phyloP scores from a whole-genome alignment of 306 rosid genomes.

The Gleditsia sinensis region DNA sequence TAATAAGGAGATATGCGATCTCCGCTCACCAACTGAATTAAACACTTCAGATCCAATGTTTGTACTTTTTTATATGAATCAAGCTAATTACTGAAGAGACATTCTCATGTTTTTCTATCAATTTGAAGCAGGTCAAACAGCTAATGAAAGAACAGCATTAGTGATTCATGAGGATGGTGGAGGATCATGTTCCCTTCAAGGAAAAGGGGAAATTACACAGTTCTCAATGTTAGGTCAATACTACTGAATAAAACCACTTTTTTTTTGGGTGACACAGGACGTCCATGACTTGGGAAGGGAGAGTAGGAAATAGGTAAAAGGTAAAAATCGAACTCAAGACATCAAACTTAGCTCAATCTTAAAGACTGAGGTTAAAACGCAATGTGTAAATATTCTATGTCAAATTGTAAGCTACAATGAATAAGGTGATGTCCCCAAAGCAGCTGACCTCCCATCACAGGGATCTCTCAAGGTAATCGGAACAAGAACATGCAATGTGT shows the following conservation, averaged over 20 bases:
- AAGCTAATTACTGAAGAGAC: not conserved
- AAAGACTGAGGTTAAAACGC: not conserved
- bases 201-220: not conserved
- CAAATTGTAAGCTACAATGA: not conserved
- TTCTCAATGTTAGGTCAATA: not conserved
- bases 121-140: not conserved
- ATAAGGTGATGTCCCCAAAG: not conserved
- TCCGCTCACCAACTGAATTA: no score
- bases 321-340: no score
- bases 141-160: not conserved
- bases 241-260: not conserved
- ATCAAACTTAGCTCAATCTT: no score
- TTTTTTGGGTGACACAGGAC: no score
- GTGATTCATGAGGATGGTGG: not conserved
- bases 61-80: not conserved
- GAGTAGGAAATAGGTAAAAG: no score
- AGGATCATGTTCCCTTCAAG: not conserved
- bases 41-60: no score
- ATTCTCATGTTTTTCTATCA: not conserved
- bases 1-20: no score
- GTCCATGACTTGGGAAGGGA: no score
- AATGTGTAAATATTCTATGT: not conserved
- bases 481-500: constrained; percentile 1
- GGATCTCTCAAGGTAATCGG: constrained; percentile 11
- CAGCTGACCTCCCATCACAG: not conserved